Evolutionary conservation across 805 yeast species (phyloP), one percentile per base, ranked within the genome.

Genomic region (Lachancea waltii): DNA sequence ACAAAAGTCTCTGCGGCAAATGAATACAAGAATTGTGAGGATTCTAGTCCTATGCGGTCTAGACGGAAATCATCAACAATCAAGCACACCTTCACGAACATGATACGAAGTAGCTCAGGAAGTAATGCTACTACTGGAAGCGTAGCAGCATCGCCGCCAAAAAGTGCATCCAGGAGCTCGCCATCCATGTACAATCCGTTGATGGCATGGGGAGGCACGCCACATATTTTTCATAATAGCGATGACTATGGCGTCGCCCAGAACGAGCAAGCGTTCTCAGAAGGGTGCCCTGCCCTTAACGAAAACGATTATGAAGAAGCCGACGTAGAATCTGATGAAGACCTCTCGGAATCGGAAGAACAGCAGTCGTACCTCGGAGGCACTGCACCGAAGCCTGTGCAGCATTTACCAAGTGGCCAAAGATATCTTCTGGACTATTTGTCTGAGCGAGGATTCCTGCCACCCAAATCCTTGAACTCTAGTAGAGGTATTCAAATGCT

Each of bases 381-480:
- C 24, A 18, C 28, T 11, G 17, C 21, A 7, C 22, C 36, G 21
- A 37, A 19, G 32, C 18, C 10, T 15, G 26, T 21, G 7, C 30
- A 22, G 10, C 34, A 26, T 11, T 11, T 25, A 1, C 25, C 31
- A 3, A 29, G 10, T 11, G 32, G 36, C 18, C 37, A 30, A 13
- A 40, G 26, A 26, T 30, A 35, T 15, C 22, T 42, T 33, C 26
- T 43, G 6, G 37, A 53, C 26, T 57, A 57, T 40, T 41, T 57
- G 8, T 31, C 45, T 2, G 50, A 47, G 14, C 48, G 61, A 33
- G 64, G 64, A 7, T 50, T 60, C 21, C 33, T 56, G 8, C 29
- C 40, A 18, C 51, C 60, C 13, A 50, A 42, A 35, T 20, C 29
- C 2, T 25, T 54, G 6, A 26, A 46, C 1, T 45, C 46, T 10